phyloP scores from a whole-genome alignment of 2,329 filamentous ascomycete genomes.

The Pezicula radicicola region DNA sequence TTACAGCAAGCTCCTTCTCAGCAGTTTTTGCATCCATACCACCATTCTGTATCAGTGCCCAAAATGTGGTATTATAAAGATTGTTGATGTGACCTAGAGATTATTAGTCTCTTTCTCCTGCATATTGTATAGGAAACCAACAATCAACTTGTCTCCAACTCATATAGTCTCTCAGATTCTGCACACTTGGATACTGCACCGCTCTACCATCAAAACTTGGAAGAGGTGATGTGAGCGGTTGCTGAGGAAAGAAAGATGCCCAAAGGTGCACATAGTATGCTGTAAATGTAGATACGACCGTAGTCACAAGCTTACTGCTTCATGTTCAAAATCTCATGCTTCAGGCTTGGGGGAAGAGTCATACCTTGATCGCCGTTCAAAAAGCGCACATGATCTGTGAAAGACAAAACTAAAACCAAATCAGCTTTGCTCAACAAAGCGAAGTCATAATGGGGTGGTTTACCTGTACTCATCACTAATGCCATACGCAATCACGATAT shows the following conservation, averaged over 20 bases:
- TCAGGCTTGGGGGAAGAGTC: constrained; percentile 15
- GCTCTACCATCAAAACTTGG: constrained; percentile 92
- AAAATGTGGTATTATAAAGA: constrained; percentile 96
- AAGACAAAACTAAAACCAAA: constrained; percentile 70
- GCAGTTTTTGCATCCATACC: constrained; percentile 75
- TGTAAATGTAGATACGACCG: constrained; percentile 89
- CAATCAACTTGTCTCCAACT: constrained; percentile 97
- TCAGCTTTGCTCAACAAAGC: too few species aligned
- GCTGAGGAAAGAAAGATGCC: constrained; percentile 71
- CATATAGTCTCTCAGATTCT: constrained; percentile 89
- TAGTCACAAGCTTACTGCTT: constrained; percentile 81
- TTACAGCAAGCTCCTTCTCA: constrained; percentile 73
- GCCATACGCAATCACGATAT: constrained; percentile 85
- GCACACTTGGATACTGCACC: constrained; percentile 80
- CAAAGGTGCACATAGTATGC: constrained; percentile 85
- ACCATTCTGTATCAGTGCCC: constrained; percentile 78
- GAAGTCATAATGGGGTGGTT: too few species aligned
- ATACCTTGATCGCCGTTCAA: constrained; percentile 80
- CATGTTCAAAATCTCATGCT: constrained; percentile 5
- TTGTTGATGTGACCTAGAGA: constrained; percentile 89
- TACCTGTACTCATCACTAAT: constrained; percentile 92
- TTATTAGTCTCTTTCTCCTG: background rate
- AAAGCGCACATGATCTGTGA: constrained; percentile 76
- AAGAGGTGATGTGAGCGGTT: constrained; percentile 66
- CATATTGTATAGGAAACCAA: constrained; percentile 38